These are phyloP conservation scores for Daldinia childiae DNA, from an alignment of 495 filamentous ascomycete genomes.

Conservation along the genomic window DNA sequence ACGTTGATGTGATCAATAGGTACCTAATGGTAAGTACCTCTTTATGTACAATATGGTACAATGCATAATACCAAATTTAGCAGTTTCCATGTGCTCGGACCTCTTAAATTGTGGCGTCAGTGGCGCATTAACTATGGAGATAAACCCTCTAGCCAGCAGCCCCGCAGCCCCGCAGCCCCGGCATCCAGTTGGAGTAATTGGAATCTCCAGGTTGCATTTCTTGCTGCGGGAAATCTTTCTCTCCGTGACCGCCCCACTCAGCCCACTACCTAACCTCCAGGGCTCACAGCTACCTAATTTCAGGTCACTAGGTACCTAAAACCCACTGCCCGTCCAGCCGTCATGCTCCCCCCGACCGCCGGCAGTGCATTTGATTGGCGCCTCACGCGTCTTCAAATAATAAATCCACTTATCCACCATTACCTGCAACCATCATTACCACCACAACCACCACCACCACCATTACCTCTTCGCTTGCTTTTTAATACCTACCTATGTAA, in stretches of 20 bases:
- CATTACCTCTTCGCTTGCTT: neutral
- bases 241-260: too few relatives aligned
- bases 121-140: constrained; percentile 27
- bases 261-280: too few relatives aligned
- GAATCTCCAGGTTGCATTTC: too few relatives aligned
- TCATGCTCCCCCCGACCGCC: constrained; percentile 2
- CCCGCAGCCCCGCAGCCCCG: too few relatives aligned
- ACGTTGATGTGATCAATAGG: constrained; percentile 16
- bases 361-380: constrained; percentile 40
- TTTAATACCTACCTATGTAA: too few relatives aligned
- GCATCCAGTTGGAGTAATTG: too few relatives aligned
- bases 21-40: too few relatives aligned
- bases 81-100: constrained; percentile 28
- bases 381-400: constrained; percentile 40
- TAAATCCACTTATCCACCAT: constrained; percentile 10
- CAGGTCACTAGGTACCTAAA: constrained; percentile 11
- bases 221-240: too few relatives aligned
- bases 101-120: constrained; percentile 30
- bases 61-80: constrained; percentile 16
- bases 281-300: constrained; percentile 11
- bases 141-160: too few relatives aligned
- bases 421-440: neutral
- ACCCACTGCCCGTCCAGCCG: too few relatives aligned
- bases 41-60: too few relatives aligned
- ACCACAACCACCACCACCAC: neutral